Percentiles rank a stretch among this genome's conserved stretches.
Evolutionary conservation across 306 rosid genomes (phyloP).

Genomic region (Dalbergia cochinchinensis): DNA sequence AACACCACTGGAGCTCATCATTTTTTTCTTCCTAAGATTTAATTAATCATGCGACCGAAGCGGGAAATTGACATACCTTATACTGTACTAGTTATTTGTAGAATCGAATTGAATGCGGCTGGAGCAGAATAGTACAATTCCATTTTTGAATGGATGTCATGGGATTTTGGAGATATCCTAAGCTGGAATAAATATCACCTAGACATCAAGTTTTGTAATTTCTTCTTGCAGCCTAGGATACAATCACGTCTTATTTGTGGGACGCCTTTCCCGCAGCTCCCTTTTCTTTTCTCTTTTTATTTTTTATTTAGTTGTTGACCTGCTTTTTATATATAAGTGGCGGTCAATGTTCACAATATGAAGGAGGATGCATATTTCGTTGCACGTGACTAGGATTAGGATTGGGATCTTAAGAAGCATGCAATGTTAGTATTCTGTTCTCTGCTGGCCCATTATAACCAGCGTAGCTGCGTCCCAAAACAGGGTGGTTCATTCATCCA

Average conservation of each 20-base stretch:
- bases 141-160: conserved; percentile 45
- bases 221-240: neutral
- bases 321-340: neutral
- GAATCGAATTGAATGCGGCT: conserved; percentile 44
- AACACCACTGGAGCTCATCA: conserved; percentile 39
- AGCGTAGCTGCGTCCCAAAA: too few species aligned
- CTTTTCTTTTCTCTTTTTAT: neutral
- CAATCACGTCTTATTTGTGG: neutral
- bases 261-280: neutral
- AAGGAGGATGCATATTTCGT: too few species aligned
- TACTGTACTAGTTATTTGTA: conserved; percentile 50
- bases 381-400: too few species aligned
- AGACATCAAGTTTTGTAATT: conserved; percentile 43
- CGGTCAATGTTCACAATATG: too few species aligned
- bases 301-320: neutral
- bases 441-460: too few species aligned
- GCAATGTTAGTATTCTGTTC: too few species aligned
- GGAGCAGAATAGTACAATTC: conserved; percentile 45
- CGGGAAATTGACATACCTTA: conserved; percentile 44
- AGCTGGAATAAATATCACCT: conserved; percentile 44
- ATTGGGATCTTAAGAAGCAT: too few species aligned
- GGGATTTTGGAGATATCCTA: conserved; percentile 16
- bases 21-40: conserved; percentile 32
- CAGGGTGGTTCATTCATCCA: too few species aligned
- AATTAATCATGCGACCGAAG: conserved; percentile 46